These are phyloP conservation scores for Moesziomyces aphidis DNA, from an alignment of 1,284 basidiomycete genomes.

Conservation along the genomic window DNA sequence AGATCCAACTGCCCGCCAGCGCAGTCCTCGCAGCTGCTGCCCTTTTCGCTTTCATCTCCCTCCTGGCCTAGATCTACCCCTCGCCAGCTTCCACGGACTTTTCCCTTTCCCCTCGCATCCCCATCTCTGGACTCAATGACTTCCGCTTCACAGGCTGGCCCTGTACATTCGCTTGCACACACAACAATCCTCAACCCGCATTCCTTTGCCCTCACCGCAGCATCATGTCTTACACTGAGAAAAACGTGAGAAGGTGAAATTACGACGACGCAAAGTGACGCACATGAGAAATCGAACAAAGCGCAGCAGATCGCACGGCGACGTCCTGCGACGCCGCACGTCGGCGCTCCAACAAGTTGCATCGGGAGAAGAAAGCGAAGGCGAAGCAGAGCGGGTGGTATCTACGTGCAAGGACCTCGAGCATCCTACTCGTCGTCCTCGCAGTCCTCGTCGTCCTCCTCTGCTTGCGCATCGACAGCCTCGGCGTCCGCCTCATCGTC, in stretches of 20 bases:
- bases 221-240: too few relatives aligned
- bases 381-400: not conserved
- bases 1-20: not conserved
- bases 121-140: too few relatives aligned
- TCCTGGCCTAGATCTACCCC: not conserved
- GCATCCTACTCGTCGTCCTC: constrained; percentile 10
- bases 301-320: not conserved
- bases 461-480: not conserved
- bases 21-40: not conserved
- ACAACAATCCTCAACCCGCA: too few relatives aligned
- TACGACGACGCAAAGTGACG: too few relatives aligned
- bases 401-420: not conserved
- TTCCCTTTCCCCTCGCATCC: not conserved
- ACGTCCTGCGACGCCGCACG: too few relatives aligned
- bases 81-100: not conserved
- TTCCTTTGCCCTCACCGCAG: too few relatives aligned
- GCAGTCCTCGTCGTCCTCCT: constrained; percentile 14
- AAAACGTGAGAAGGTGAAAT: too few relatives aligned
- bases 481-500: not conserved
- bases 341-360: not conserved
- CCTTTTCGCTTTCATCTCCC: not conserved
- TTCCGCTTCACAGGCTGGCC: not conserved
- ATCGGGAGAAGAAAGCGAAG: not conserved
- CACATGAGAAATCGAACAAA: too few relatives aligned
- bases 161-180: not conserved